Evolutionary conservation across 2,329 filamentous ascomycete genomes (phyloP).

Genomic region (Sporothrix humicola): DNA sequence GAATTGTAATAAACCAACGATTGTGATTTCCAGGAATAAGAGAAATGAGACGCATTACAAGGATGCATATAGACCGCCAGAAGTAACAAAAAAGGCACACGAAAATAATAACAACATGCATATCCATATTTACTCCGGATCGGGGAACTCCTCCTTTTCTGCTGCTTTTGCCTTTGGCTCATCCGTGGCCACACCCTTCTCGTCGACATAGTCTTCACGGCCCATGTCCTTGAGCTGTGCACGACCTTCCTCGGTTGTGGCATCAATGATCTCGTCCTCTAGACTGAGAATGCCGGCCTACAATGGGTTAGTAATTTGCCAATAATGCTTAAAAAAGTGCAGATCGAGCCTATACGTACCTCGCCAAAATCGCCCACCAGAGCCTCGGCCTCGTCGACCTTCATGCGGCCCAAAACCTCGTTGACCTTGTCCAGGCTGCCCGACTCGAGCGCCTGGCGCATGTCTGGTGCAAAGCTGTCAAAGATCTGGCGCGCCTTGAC

Average conservation of each 20-base stretch:
- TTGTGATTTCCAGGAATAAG: background rate
- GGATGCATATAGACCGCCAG: no score
- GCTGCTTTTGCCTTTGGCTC: background rate
- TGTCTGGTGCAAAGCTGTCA: constrained; percentile 78
- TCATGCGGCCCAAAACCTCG: constrained; percentile 83
- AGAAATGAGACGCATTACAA: background rate
- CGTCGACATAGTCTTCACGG: constrained; percentile 32
- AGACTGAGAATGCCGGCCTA: constrained; percentile 66
- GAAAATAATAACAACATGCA: background rate
- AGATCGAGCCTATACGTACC: constrained; percentile 45
- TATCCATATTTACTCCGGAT: constrained; percentile 36
- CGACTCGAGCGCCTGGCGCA: constrained; percentile 81
- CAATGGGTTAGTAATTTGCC: background rate
- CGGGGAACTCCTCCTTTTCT: constrained; percentile 35
- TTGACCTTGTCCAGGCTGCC: constrained; percentile 90
- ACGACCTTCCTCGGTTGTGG: constrained; percentile 85
- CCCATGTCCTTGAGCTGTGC: constrained; percentile 78
- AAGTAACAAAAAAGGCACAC: background rate
- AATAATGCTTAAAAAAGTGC: no score
- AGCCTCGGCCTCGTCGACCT: constrained; percentile 80
- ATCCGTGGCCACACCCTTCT: background rate
- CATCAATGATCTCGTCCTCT: constrained; percentile 93
- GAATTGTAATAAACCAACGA: no score
- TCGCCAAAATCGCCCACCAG: constrained; percentile 77
- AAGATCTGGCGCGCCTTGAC: constrained; percentile 75